Percentiles rank a stretch among this genome's conserved stretches.
Conservation (phyloP, 495 filamentous ascomycete species). For the Penicillium alfredii region DNA sequence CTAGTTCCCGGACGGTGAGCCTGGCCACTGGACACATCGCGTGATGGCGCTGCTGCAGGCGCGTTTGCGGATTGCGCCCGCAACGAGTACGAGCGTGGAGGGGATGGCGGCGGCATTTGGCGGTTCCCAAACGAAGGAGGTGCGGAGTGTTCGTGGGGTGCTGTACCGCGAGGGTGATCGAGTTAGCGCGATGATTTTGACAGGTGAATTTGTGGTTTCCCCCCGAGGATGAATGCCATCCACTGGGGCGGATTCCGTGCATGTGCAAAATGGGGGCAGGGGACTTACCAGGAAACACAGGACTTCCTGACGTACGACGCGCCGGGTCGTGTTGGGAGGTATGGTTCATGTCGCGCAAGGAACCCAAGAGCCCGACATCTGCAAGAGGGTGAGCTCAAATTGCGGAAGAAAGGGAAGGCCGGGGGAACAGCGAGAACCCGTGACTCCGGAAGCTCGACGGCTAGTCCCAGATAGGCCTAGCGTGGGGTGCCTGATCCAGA, state of each 20-base stretch:
- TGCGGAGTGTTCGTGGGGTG: slow-evolving; percentile 34
- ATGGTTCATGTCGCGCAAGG: slow-evolving; percentile 34
- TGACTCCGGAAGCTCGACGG: slow-evolving; percentile 38
- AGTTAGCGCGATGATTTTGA: no score
- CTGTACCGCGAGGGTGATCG: slow-evolving; percentile 12
- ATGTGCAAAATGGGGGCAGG: slow-evolving; percentile 4
- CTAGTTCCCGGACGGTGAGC: slow-evolving; percentile 59
- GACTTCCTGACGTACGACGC: slow-evolving; percentile 34
- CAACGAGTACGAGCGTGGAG: slow-evolving; percentile 48
- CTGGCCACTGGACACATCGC: slow-evolving; percentile 46
- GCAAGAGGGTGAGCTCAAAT: slow-evolving; percentile 6
- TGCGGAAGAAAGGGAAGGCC: slow-evolving; percentile 9
- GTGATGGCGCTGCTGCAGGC: slow-evolving; percentile 37
- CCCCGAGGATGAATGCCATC: no score
- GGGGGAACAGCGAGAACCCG: slow-evolving; percentile 30
- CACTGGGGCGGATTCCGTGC: no score
- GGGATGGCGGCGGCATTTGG: slow-evolving; percentile 56
- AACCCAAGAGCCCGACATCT: slow-evolving; percentile 3
- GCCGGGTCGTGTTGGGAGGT: slow-evolving; percentile 21
- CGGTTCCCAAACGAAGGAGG: slow-evolving; percentile 45
- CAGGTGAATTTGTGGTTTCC: no score
- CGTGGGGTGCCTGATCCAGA: slow-evolving; percentile 11
- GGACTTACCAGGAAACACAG: slow-evolving; percentile 36
- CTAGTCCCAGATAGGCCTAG: slow-evolving; percentile 25
- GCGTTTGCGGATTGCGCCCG: slow-evolving; percentile 39